Evolutionary conservation across 176 grass and related monocot genomes (phyloP).

Genomic region (Oryza coarctata): DNA sequence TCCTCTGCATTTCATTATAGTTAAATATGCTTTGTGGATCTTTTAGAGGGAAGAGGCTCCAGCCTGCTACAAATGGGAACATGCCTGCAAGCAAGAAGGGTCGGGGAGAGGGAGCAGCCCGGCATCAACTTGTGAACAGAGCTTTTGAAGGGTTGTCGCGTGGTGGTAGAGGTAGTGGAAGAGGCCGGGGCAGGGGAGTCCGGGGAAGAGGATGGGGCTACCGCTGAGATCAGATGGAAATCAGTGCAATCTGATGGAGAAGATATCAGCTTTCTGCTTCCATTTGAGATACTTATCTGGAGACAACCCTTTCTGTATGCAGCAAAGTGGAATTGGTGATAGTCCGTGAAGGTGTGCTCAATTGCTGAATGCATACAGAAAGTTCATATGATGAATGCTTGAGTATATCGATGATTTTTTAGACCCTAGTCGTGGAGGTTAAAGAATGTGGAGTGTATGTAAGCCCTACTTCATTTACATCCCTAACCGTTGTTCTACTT

Average conservation of each 20-base stretch:
- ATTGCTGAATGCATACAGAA: slow-evolving; percentile 8
- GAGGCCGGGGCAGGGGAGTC: slow-evolving; percentile 66
- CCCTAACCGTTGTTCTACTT: background rate
- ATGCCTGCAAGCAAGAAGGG: slow-evolving; percentile 65
- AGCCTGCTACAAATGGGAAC: slow-evolving; percentile 55
- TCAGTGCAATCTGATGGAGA: slow-evolving; percentile 13
- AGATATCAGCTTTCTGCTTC: slow-evolving; percentile 19
- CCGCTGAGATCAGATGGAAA: slow-evolving; percentile 43
- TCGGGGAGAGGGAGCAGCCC: slow-evolving; percentile 51
- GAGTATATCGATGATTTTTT: background rate
- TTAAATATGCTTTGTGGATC: slow-evolving; percentile 10
- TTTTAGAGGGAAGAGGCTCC: slow-evolving; percentile 70
- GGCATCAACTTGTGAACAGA: slow-evolving; percentile 82
- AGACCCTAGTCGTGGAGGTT: background rate
- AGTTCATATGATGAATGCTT: background rate
- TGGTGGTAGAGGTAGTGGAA: slow-evolving; percentile 67
- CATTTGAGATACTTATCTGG: slow-evolving; percentile 10
- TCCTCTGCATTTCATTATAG: slow-evolving; percentile 19
- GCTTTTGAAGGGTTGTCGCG: slow-evolving; percentile 84
- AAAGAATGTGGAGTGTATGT: background rate
- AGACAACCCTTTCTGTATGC: slow-evolving; percentile 22
- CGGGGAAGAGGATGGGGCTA: slow-evolving; percentile 83
- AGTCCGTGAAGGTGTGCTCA: background rate
- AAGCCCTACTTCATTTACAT: background rate
- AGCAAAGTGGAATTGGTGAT: slow-evolving; percentile 14